These are phyloP conservation scores for Rhododendron mucronatum DNA, from an alignment of 148 eudicot genomes.

Conservation along the genomic window DNA sequence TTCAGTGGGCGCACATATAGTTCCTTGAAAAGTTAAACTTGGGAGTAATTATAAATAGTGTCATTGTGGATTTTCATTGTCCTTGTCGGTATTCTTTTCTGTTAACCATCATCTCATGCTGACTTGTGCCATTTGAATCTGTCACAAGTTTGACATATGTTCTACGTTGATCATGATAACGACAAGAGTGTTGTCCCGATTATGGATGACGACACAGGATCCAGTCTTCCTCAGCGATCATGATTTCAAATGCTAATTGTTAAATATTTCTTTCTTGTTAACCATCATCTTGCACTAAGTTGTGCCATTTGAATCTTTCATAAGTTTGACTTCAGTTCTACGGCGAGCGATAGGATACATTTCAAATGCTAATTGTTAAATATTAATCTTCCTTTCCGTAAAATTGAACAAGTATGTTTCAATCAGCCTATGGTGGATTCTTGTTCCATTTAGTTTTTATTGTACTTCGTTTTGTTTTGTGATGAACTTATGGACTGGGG, in stretches of 20 bases:
- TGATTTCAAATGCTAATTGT: neutral
- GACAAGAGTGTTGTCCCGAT: neutral
- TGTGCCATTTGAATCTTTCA: neutral
- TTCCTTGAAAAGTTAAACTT: neutral
- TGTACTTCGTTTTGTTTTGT: neutral
- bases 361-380: neutral
- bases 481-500: neutral
- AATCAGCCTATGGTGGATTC: neutral
- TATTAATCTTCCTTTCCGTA: neutral
- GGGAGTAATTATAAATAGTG: neutral
- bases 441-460: neutral
- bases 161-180: neutral
- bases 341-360: neutral
- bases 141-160: neutral
- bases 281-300: neutral
- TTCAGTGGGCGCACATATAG: neutral
- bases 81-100: neutral
- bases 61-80: neutral
- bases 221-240: neutral
- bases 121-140: neutral
- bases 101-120: neutral
- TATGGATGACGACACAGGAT: neutral
- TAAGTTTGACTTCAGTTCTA: neutral
- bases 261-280: neutral
- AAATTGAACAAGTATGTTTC: neutral